Percentiles rank a stretch among this genome's conserved stretches.
These are phyloP conservation scores for Pulveroboletus sp. DNA, from an alignment of 768 basidiomycete genomes.

Conservation along the genomic window DNA sequence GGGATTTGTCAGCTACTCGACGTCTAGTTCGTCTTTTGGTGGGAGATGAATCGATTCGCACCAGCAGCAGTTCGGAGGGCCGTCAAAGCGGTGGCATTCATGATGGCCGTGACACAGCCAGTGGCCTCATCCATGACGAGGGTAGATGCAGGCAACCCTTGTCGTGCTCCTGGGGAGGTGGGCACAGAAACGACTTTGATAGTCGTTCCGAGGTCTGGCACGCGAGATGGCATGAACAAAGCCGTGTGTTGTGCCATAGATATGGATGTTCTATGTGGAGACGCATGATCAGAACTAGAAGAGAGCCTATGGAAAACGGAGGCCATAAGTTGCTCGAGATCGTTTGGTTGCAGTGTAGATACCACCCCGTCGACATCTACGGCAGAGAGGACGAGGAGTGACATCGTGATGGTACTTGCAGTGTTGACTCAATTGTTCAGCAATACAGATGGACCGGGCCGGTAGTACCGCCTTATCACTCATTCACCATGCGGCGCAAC, in stretches of 20 bases:
- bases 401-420: slow-evolving; percentile 19
- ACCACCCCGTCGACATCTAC: slow-evolving; percentile 52
- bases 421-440: background rate
- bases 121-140: slow-evolving; percentile 67
- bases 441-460: too few relatives aligned
- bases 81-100: slow-evolving; percentile 76
- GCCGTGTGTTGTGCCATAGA: slow-evolving; percentile 50
- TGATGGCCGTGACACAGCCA: slow-evolving; percentile 64
- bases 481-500: too few relatives aligned
- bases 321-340: slow-evolving; percentile 54
- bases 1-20: background rate
- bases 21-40: background rate
- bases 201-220: slow-evolving; percentile 49
- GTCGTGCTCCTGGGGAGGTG: slow-evolving; percentile 31
- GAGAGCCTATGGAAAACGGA: slow-evolving; percentile 51
- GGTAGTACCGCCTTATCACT: too few relatives aligned
- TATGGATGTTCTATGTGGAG: slow-evolving; percentile 59
- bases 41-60: slow-evolving; percentile 21
- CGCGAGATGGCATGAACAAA: slow-evolving; percentile 82
- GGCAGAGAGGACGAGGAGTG: slow-evolving; percentile 58
- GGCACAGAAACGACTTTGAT: slow-evolving; percentile 85
- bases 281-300: slow-evolving; percentile 18
- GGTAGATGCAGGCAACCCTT: slow-evolving; percentile 74
- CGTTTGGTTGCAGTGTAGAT: slow-evolving; percentile 38
- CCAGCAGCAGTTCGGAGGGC: slow-evolving; percentile 82